These are phyloP conservation scores for Salix udensis DNA, from an alignment of 345 rosid genomes.

Conservation along the genomic window DNA sequence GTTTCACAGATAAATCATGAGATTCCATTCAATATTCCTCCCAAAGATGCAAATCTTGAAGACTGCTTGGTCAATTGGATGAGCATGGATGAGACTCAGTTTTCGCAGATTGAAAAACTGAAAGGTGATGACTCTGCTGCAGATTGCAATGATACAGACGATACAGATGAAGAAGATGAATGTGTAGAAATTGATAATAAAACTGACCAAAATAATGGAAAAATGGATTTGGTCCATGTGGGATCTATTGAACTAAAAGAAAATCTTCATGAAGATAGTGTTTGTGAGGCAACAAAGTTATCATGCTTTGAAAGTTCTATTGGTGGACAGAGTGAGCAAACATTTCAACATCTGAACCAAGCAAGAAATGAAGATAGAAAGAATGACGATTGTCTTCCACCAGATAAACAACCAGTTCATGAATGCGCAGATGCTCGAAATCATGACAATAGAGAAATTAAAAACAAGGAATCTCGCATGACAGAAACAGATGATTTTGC, in stretches of 20 bases:
- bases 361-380: conserved; percentile 9
- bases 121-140: conserved; percentile 27
- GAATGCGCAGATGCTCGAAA: not conserved
- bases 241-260: conserved; percentile 2
- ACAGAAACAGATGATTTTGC: conserved; percentile 7
- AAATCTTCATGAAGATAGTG: conserved; percentile 5
- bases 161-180: conserved; percentile 29
- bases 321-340: not conserved
- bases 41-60: conserved; percentile 8
- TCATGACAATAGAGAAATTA: conserved; percentile 11
- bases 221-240: conserved; percentile 1
- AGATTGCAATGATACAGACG: conserved; percentile 32
- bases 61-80: conserved; percentile 42
- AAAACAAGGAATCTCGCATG: conserved; percentile 2
- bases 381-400: not conserved
- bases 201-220: conserved; percentile 14
- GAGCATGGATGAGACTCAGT: conserved; percentile 33
- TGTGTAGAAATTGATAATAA: conserved; percentile 23
- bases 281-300: not conserved
- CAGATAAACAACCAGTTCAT: conserved; percentile 7
- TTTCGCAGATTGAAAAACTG: conserved; percentile 21
- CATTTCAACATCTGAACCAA: conserved; percentile 2
- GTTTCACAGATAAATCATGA: conserved; percentile 17
- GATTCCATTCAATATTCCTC: not conserved
- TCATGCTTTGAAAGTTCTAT: conserved; percentile 10